Evolutionary conservation across 2,329 filamentous ascomycete genomes (phyloP).

Genomic region (Aphanoascus verrucosus): DNA sequence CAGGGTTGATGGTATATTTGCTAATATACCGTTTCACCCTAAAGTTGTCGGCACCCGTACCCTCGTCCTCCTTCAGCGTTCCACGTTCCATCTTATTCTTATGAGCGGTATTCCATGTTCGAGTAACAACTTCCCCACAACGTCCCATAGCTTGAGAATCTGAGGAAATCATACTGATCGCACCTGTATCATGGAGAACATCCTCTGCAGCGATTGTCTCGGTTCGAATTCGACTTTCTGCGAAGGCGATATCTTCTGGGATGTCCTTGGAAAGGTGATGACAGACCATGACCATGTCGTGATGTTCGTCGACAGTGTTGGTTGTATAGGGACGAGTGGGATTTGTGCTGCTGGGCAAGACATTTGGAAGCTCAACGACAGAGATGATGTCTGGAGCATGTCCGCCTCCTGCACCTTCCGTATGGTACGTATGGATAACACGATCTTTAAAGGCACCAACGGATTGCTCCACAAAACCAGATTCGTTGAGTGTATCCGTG

Average conservation of each 20-base stretch:
- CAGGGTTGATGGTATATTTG: slow-evolving; percentile 95
- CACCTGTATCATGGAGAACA: slow-evolving; percentile 85
- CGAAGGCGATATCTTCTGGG: slow-evolving; percentile 90
- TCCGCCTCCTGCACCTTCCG: slow-evolving; percentile 86
- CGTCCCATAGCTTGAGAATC: slow-evolving; percentile 96
- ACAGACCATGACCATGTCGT: slow-evolving; percentile 98
- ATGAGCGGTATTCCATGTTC: slow-evolving; percentile 94
- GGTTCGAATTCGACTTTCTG: slow-evolving; percentile 83
- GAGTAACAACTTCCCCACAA: slow-evolving; percentile 81
- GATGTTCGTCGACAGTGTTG: slow-evolving; percentile 90
- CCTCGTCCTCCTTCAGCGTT: slow-evolving; percentile 62
- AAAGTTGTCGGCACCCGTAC: slow-evolving; percentile 74
- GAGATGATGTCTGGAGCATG: slow-evolving; percentile 94
- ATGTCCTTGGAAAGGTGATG: slow-evolving; percentile 89
- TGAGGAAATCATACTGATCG: slow-evolving; percentile 94
- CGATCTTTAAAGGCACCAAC: slow-evolving; percentile 74
- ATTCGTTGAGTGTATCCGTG: slow-evolving; percentile 92
- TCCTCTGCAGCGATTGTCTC: slow-evolving; percentile 97
- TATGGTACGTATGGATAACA: slow-evolving; percentile 94
- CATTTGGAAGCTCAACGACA: slow-evolving; percentile 78
- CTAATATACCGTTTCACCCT: slow-evolving; percentile 84
- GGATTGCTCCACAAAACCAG: slow-evolving; percentile 90
- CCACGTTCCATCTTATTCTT: slow-evolving; percentile 91
- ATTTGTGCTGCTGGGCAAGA: slow-evolving; percentile 83
- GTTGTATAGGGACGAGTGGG: slow-evolving; percentile 81